Conservation (phyloP, 2,329 filamentous ascomycete species). For the Colletotrichum sp. region DNA sequence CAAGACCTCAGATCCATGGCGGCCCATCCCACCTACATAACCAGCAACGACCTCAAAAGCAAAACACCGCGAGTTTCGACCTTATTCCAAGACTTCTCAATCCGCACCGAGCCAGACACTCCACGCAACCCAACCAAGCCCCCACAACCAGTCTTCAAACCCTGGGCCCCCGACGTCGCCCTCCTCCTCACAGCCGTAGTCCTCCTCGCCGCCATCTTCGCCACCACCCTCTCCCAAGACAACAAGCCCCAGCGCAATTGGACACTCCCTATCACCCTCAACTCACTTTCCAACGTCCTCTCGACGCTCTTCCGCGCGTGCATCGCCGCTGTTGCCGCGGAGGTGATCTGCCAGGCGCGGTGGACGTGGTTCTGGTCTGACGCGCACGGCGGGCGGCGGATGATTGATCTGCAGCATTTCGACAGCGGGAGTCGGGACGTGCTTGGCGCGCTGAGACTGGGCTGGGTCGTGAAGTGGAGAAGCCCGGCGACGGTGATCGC, state of each 20-base stretch:
- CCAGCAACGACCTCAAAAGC: not conserved
- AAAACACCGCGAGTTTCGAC: not conserved
- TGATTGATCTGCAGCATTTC: not conserved
- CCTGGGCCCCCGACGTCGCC: not conserved
- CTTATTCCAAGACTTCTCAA: not conserved
- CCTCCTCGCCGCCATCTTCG: constrained; percentile 13
- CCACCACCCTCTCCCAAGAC: constrained; percentile 15
- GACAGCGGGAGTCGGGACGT: not conserved
- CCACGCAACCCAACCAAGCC: rapidly evolving
- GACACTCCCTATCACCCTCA: constrained; percentile 26
- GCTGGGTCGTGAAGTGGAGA: rapidly evolving
- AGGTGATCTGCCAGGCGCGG: not conserved
- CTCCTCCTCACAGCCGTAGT: not conserved
- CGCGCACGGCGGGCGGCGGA: not conserved
- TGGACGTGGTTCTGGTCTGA: not conserved
- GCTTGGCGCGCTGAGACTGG: not conserved
- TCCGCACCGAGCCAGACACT: not conserved
- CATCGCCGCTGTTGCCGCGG: not conserved
- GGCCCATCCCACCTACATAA: not conserved
- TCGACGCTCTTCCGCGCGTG: constrained; percentile 21
- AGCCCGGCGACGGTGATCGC: not conserved
- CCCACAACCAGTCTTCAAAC: not conserved
- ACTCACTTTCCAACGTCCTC: constrained; percentile 23
- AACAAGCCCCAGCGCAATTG: constrained; percentile 19
- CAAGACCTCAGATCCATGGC: rapidly evolving